phyloP scores from a whole-genome alignment of 768 basidiomycete species.

The Amanita pallidorosea region DNA sequence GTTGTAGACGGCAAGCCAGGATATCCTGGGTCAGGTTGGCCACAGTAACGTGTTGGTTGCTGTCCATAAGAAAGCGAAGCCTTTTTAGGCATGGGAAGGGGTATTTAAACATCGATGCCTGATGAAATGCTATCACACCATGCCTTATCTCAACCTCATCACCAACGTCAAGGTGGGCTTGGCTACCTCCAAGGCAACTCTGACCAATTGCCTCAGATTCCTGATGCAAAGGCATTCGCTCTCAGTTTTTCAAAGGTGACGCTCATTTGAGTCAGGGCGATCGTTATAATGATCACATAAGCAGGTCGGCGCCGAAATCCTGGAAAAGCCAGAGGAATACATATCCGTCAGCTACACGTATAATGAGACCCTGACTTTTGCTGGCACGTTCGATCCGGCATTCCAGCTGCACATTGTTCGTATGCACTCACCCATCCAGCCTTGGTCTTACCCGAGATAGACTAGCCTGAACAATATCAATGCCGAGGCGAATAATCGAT shows the following conservation, averaged over 20 bases:
- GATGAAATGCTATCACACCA: conserved; percentile 7
- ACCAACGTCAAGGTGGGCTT: conserved; percentile 31
- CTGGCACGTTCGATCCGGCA: conserved; percentile 56
- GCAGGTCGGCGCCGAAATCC: conserved; percentile 40
- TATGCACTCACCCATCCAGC: conserved; percentile 1
- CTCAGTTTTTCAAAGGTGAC: conserved; percentile 49
- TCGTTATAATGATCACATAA: not conserved
- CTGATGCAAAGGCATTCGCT: conserved; percentile 29
- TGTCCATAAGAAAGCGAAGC: not conserved
- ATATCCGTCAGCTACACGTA: conserved; percentile 45
- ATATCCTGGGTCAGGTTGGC: conserved; percentile 2
- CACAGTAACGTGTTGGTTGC: not conserved
- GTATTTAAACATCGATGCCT: too few relatives aligned
- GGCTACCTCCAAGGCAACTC: not conserved
- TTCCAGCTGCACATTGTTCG: conserved; percentile 49
- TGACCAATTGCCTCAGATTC: conserved; percentile 14
- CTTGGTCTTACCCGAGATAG: conserved; percentile 19
- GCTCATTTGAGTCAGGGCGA: not conserved
- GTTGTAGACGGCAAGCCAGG: not conserved
- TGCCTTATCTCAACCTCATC: conserved; percentile 33
- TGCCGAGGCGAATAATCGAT: conserved; percentile 33
- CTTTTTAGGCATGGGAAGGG: too few relatives aligned
- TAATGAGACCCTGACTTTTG: conserved; percentile 51
- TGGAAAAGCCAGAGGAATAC: conserved; percentile 43
- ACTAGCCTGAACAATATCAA: conserved; percentile 46